Conservation (phyloP, 1,284 basidiomycete genomes). For the Albatrellus sp. region DNA sequence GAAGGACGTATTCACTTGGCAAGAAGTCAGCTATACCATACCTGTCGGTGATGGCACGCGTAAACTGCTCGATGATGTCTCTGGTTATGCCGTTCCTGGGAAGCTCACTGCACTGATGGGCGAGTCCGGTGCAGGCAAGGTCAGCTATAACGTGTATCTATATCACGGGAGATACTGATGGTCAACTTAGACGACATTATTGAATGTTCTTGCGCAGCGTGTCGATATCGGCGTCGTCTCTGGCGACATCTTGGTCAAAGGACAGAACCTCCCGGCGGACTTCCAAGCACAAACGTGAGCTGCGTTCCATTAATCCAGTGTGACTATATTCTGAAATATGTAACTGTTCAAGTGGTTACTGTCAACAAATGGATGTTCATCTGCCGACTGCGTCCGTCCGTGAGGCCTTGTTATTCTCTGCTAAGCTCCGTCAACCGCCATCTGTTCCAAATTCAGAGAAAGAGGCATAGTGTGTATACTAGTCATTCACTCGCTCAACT, state of each 20-base stretch:
- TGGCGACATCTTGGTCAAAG: slow-evolving; percentile 74
- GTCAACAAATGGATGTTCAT: slow-evolving; percentile 75
- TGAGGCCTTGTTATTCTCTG: slow-evolving; percentile 77
- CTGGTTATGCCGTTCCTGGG: slow-evolving; percentile 75
- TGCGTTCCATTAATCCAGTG: not conserved
- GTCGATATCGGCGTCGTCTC: slow-evolving; percentile 67
- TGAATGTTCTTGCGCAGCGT: slow-evolving; percentile 78
- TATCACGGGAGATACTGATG: slow-evolving; percentile 8
- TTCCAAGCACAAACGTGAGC: slow-evolving; percentile 60
- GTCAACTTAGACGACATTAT: slow-evolving; percentile 50
- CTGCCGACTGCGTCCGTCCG: slow-evolving; percentile 60
- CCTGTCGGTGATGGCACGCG: slow-evolving; percentile 40
- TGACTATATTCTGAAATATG: not conserved
- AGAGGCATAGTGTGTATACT: slow-evolving; percentile 50
- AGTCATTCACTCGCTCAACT: not conserved
- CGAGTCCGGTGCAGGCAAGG: slow-evolving; percentile 72
- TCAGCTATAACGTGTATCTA: slow-evolving; percentile 25
- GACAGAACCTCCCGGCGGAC: slow-evolving; percentile 53
- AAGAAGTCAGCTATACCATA: slow-evolving; percentile 50
- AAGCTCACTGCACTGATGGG: slow-evolving; percentile 73
- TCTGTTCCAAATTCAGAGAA: slow-evolving; percentile 62
- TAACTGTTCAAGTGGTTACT: slow-evolving; percentile 45
- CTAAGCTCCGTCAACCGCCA: slow-evolving; percentile 67
- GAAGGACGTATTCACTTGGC: slow-evolving; percentile 50
- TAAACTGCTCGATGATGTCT: slow-evolving; percentile 61